Percentiles rank a stretch among this genome's conserved stretches.
These are phyloP conservation scores for Sporothrix humicola DNA, from an alignment of 2,329 filamentous ascomycete genomes.

Conservation along the genomic window DNA sequence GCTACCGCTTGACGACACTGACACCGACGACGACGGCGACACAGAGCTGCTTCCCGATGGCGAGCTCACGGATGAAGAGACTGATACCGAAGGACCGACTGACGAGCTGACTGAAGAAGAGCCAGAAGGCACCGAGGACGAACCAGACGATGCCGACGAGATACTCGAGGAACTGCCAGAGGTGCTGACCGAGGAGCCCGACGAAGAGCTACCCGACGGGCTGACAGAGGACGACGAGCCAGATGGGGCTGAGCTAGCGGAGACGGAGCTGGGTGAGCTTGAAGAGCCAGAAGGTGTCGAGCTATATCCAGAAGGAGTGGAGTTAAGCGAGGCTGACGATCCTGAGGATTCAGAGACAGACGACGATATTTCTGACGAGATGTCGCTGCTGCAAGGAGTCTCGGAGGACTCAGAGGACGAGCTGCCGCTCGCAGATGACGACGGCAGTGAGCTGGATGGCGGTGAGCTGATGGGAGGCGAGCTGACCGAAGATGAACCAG, in stretches of 20 bases:
- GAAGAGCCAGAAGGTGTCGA: not conserved
- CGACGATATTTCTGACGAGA: not conserved
- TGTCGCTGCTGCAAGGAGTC: slow-evolving; percentile 1
- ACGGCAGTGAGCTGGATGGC: too few species aligned
- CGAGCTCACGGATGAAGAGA: not conserved
- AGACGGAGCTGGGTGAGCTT: not conserved
- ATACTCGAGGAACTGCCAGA: not conserved
- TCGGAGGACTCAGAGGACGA: not conserved
- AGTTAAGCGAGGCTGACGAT: too few species aligned
- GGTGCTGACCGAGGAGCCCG: not conserved
- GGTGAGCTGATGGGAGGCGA: too few species aligned
- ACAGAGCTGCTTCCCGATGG: not conserved
- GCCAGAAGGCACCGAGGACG: not conserved
- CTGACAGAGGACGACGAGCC: too few species aligned
- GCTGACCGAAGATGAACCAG: too few species aligned
- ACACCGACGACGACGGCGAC: not conserved
- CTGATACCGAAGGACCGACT: not conserved
- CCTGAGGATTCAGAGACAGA: not conserved
- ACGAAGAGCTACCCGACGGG: too few species aligned
- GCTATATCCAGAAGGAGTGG: not conserved
- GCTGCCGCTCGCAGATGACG: not conserved
- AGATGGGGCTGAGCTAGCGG: not conserved
- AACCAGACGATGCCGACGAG: not conserved
- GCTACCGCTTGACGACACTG: too few species aligned
- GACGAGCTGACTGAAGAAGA: not conserved